A percentile compares a stretch with the other conserved stretches of the same genome.
Conservation (phyloP, 1,284 basidiomycete species). For the Phylloporus gajari region DNA sequence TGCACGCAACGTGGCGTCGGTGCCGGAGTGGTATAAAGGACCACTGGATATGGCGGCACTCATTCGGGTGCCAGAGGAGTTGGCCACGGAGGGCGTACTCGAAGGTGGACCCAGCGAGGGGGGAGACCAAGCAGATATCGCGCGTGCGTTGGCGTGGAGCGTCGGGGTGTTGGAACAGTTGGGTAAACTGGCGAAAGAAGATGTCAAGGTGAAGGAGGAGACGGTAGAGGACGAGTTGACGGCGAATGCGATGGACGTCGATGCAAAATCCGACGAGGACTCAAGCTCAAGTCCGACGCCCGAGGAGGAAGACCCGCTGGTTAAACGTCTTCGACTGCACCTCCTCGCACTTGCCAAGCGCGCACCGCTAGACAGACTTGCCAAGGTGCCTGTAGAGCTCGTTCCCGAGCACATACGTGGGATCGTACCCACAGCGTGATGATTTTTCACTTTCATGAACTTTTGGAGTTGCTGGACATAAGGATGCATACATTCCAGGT, state of each 20-base stretch:
- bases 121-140: conserved; percentile 40
- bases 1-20: conserved; percentile 53
- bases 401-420: conserved; percentile 72
- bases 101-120: conserved; percentile 28
- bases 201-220: conserved; percentile 37
- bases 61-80: conserved; percentile 68
- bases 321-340: conserved; percentile 71
- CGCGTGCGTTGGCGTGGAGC: conserved; percentile 41
- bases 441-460: neutral
- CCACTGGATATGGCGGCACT: conserved; percentile 76
- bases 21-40: conserved; percentile 55
- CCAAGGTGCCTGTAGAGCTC: conserved; percentile 68
- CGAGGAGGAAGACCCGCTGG: conserved; percentile 56
- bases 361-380: conserved; percentile 76
- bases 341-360: conserved; percentile 77
- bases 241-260: conserved; percentile 38
- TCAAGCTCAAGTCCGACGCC: conserved; percentile 6
- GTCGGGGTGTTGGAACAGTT: conserved; percentile 38
- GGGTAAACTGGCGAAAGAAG: conserved; percentile 37
- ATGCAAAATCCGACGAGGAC: conserved; percentile 19
- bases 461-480: conserved; percentile 13
- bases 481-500: conserved; percentile 8
- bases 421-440: conserved; percentile 59
- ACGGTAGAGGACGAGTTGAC: conserved; percentile 5
- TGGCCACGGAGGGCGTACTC: conserved; percentile 65